Base-by-base conservation (phyloP, 257 asterid species). In the Solanum commersonii region DNA sequence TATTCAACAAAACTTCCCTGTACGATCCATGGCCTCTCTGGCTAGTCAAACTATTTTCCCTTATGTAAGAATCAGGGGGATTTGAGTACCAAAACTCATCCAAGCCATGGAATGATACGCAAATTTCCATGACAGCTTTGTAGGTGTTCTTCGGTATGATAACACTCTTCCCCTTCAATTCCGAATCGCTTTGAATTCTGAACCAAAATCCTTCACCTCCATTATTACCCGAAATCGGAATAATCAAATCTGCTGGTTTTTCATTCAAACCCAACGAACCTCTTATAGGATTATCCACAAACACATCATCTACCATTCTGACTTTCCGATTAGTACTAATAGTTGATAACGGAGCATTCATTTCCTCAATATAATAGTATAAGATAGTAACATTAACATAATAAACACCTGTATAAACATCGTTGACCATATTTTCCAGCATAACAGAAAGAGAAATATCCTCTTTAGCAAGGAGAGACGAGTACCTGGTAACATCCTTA, bases 81-180 rank as follows among this genome's bases (percentile, higher is more conserved):
- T 97, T 95, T 3, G 98, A 85, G 95, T 93, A 95, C 99, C 99
- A 96, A 67, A 94, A 92, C 90, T 96, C 99, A 44, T 96, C 99
- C 22, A 93, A 42, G 2, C 96, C 96, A 44, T 97, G 99, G 46
- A 78, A 92, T 42, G 99, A 95, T 33, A 92, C 93, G 71, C 92
- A 96, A 77, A 97, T 88, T 92, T 96, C 98, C 46, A 96, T 71
- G 86, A 95, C 95, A 16, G 98, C 98, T 89, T 92, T 94, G 91
- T 94, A 96, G 0, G 98, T 87, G 88, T 94, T 94, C 25, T 25
- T 23, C 2, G 98, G 98, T 59, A 97, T 91, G 85, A 20, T 83
- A 77, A 96, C 87, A 56, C 88, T 91, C 23, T 88, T 93, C 31
- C 90, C 87, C 63, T 91, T 90, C 5, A 90, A 87, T 20, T 96